These are phyloP conservation scores for Lanmaoa rubissima DNA, from an alignment of 768 basidiomycete species.

Conservation along the genomic window DNA sequence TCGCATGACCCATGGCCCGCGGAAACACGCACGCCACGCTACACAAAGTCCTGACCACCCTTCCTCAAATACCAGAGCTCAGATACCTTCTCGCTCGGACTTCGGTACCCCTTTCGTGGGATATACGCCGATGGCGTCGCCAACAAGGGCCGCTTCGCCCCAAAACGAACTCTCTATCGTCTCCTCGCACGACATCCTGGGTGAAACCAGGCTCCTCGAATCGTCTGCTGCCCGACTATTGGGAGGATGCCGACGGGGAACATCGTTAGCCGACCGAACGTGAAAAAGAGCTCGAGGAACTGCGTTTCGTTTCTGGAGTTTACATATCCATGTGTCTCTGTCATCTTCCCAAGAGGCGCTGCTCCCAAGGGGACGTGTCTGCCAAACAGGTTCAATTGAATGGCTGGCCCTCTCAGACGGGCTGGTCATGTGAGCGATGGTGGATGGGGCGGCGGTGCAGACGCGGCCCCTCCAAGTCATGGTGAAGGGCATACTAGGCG, in stretches of 20 bases:
- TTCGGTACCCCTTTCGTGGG: slow-evolving; percentile 70
- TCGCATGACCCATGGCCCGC: too few species aligned
- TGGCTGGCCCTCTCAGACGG: slow-evolving; percentile 37
- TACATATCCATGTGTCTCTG: slow-evolving; percentile 63
- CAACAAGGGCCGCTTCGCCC: slow-evolving; percentile 66
- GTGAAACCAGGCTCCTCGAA: slow-evolving; percentile 67
- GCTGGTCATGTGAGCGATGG: slow-evolving; percentile 41
- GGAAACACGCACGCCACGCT: too few species aligned
- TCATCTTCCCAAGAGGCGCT: slow-evolving; percentile 68
- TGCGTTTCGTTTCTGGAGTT: slow-evolving; percentile 79
- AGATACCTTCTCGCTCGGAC: slow-evolving; percentile 66
- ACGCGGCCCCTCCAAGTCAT: slow-evolving; percentile 36
- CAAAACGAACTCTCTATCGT: slow-evolving; percentile 80
- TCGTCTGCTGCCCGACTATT: slow-evolving; percentile 58
- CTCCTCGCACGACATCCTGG: slow-evolving; percentile 80
- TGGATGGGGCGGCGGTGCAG: slow-evolving; percentile 47
- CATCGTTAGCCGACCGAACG: slow-evolving; percentile 37
- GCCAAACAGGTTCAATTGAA: too few species aligned
- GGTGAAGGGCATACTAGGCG: slow-evolving; percentile 78
- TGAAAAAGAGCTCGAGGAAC: slow-evolving; percentile 68
- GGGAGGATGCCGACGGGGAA: slow-evolving; percentile 38
- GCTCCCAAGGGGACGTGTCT: slow-evolving; percentile 40
- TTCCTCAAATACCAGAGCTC: slow-evolving; percentile 69
- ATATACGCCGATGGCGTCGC: slow-evolving; percentile 68
- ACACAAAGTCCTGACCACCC: slow-evolving; percentile 62